Conservation (phyloP, 208 protist species). For the Acanthamoeba sp. region DNA sequence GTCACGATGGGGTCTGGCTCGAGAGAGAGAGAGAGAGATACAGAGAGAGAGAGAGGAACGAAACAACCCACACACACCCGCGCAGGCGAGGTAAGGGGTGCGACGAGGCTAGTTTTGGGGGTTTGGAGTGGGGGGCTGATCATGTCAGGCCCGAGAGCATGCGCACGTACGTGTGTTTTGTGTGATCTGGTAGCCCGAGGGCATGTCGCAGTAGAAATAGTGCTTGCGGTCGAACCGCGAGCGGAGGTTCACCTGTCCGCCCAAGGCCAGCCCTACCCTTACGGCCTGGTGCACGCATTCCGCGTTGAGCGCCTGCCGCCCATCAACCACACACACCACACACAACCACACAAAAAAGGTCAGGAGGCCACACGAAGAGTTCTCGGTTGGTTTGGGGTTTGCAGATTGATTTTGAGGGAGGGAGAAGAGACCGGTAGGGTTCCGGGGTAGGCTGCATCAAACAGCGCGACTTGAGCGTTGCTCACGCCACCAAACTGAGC, state of each 20-base stretch:
- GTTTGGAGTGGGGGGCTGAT: too few relatives aligned
- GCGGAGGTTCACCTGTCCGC: conserved; percentile 69
- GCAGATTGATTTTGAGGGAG: neutral
- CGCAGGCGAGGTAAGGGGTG: too few relatives aligned
- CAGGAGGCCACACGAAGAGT: too few relatives aligned
- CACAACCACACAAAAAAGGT: neutral
- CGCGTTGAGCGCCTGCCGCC: conserved; percentile 69
- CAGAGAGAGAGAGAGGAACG: neutral
- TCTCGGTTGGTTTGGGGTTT: too few relatives aligned
- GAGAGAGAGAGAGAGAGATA: neutral
- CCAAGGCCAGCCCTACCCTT: conserved; percentile 81
- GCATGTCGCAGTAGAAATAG: conserved; percentile 90
- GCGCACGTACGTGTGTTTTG: conserved; percentile 79
- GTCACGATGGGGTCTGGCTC: conserved; percentile 77
- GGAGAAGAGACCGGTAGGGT: conserved; percentile 79
- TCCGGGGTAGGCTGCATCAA: conserved; percentile 87
- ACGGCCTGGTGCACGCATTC: conserved; percentile 84
- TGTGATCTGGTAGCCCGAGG: conserved; percentile 90
- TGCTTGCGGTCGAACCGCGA: conserved; percentile 90
- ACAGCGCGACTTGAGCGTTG: conserved; percentile 82
- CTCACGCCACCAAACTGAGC: conserved; percentile 65
- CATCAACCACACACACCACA: conserved; percentile 34
- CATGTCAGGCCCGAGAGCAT: too few relatives aligned
- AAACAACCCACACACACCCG: too few relatives aligned
- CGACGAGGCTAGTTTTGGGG: too few relatives aligned